Percentiles rank a stretch among this genome's conserved stretches.
Evolutionary conservation across 2,329 filamentous ascomycete species (phyloP).

Genomic region (Epichloe amarillans): DNA sequence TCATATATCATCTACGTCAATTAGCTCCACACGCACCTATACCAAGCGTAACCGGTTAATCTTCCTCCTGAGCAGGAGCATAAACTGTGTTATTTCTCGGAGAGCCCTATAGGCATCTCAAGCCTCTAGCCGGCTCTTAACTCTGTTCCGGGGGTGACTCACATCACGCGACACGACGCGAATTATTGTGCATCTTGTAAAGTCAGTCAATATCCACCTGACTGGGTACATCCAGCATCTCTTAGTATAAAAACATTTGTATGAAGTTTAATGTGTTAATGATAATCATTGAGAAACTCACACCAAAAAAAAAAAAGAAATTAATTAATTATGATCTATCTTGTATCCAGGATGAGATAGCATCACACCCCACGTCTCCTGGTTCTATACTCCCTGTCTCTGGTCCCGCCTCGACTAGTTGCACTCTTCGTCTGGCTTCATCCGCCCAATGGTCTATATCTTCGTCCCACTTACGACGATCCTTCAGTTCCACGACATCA

Average conservation of each 20-base stretch:
- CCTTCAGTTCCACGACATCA: constrained; percentile 30
- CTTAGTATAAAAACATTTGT: no score
- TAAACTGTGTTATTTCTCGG: no score
- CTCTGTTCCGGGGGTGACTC: no score
- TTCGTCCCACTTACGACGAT: constrained; percentile 28
- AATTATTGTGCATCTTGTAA: no score
- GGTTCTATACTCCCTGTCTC: constrained; percentile 16
- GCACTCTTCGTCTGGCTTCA: constrained; percentile 26
- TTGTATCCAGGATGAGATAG: constrained; percentile 19
- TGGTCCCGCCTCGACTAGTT: constrained; percentile 22
- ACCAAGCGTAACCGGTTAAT: no score
- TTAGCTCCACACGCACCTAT: background rate
- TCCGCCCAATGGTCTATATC: constrained; percentile 19
- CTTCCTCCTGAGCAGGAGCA: no score
- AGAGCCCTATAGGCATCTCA: no score
- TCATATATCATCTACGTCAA: background rate
- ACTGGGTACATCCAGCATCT: no score
- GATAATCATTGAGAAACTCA: background rate
- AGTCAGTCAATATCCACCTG: no score
- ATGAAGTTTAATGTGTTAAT: no score
- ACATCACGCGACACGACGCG: no score
- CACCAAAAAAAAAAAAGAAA: background rate
- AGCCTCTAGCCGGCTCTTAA: no score
- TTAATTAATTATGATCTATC: constrained; percentile 1
- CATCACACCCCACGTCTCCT: constrained; percentile 13